Conservation (phyloP, 371 early-diverging fungal genomes). For the Mortierella sp. region DNA sequence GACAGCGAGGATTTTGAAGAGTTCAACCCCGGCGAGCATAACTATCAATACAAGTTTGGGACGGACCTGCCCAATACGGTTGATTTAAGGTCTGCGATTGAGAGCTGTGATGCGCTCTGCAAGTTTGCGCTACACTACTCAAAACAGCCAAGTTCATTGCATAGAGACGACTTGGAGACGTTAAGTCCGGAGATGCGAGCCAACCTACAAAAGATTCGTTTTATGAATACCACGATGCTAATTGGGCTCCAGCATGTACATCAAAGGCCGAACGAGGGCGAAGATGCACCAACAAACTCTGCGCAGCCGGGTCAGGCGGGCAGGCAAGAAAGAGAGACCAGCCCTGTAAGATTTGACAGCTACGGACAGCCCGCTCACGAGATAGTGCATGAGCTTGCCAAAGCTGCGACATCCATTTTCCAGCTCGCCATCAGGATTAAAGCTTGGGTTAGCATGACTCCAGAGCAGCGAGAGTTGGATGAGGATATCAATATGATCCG, state of each 20-base stretch:
- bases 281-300: not conserved
- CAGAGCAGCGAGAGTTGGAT: slow-evolving; percentile 40
- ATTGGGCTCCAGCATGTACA: slow-evolving; percentile 27
- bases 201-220: slow-evolving; percentile 43
- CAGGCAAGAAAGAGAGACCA: slow-evolving; percentile 5
- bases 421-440: slow-evolving; percentile 51
- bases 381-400: slow-evolving; percentile 48
- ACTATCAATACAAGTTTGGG: slow-evolving; percentile 37
- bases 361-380: slow-evolving; percentile 33
- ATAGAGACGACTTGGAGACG: not conserved
- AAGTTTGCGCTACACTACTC: slow-evolving; percentile 52
- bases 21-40: slow-evolving; percentile 5
- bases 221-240: slow-evolving; percentile 47
- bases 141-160: slow-evolving; percentile 3
- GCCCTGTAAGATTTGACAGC: slow-evolving; percentile 15
- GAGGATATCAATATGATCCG: slow-evolving; percentile 52
- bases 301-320: not conserved
- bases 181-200: slow-evolving; percentile 25
- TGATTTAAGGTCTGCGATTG: slow-evolving; percentile 47
- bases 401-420: slow-evolving; percentile 45
- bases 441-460: slow-evolving; percentile 52
- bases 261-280: not conserved
- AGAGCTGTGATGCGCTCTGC: slow-evolving; percentile 40
- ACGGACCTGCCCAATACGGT: slow-evolving; percentile 49
- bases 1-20: slow-evolving; percentile 15